Conservation (phyloP, 225 moss, liverwort and hornwort species). For the Antitrichia curtipendula region DNA sequence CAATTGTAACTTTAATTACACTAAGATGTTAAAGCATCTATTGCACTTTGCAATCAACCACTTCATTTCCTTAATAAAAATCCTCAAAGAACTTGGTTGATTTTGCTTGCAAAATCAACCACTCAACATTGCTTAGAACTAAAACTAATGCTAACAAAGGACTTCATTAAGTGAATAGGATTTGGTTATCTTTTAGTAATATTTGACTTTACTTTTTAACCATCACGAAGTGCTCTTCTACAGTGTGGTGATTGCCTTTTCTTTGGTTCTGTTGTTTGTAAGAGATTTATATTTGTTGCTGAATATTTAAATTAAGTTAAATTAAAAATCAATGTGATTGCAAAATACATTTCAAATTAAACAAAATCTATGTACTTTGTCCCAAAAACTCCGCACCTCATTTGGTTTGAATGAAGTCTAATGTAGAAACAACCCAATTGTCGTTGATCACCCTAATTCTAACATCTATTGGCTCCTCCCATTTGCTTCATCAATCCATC, state of each 20-base stretch:
- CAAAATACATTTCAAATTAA: not conserved
- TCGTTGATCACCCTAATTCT: not conserved
- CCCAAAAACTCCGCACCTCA: rapidly evolving
- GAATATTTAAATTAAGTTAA: no score
- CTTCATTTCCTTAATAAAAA: not conserved
- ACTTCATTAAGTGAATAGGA: no score
- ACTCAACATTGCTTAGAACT: not conserved
- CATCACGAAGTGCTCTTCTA: rapidly evolving
- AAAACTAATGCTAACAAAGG: not conserved
- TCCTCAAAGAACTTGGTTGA: not conserved
- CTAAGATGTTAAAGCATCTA: not conserved
- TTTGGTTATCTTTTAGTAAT: not conserved
- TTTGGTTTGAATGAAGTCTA: not conserved
- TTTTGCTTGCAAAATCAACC: rapidly evolving
- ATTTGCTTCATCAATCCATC: rapidly evolving
- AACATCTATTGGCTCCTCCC: rapidly evolving
- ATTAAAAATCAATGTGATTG: rapidly evolving
- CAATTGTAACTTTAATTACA: not conserved
- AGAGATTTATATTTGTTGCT: not conserved
- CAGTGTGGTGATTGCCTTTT: no score
- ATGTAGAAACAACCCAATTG: not conserved
- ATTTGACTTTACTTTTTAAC: not conserved
- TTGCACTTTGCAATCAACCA: not conserved
- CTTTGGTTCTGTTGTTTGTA: no score
- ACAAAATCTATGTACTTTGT: not conserved